Percentiles rank a stretch among this genome's conserved stretches.
phyloP scores from a whole-genome alignment of 83 land plant genomes.

The Isoetes engelmannii region DNA sequence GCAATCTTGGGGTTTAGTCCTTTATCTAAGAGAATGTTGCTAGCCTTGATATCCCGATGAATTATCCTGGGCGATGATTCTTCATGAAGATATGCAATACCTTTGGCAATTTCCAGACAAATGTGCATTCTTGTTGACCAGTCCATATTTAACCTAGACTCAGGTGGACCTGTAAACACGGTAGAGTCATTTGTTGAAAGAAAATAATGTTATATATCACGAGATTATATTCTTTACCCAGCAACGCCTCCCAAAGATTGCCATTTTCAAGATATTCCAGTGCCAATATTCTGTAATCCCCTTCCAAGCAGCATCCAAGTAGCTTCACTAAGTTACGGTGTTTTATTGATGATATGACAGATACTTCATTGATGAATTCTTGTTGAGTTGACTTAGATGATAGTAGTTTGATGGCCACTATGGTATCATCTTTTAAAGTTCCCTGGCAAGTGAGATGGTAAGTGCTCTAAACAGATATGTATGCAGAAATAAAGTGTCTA shows the following conservation, averaged over 20 bases:
- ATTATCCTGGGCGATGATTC: slow-evolving; percentile 45
- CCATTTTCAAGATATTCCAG: slow-evolving; percentile 8
- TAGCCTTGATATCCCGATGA: slow-evolving; percentile 50
- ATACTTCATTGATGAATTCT: slow-evolving; percentile 14
- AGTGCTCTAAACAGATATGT: not conserved
- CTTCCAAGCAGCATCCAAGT: slow-evolving; percentile 15
- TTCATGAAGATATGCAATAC: slow-evolving; percentile 46
- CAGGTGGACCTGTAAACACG: slow-evolving; percentile 18
- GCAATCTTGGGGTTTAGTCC: slow-evolving; percentile 47
- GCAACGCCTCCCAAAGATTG: not conserved
- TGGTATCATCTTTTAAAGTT: slow-evolving; percentile 5
- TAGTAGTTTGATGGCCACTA: slow-evolving; percentile 14
- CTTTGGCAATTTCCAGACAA: slow-evolving; percentile 45
- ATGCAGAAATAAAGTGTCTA: not conserved
- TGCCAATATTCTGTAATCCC: not conserved
- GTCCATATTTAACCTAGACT: slow-evolving; percentile 25
- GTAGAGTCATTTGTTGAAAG: too few species aligned
- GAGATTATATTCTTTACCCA: not conserved
- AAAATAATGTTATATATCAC: too few species aligned
- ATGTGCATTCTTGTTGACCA: slow-evolving; percentile 42
- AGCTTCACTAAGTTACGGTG: slow-evolving; percentile 20
- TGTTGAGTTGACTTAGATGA: slow-evolving; percentile 3
- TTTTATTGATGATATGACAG: not conserved
- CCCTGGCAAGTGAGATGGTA: slow-evolving; percentile 7
- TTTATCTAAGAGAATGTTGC: slow-evolving; percentile 34